phyloP scores from a whole-genome alignment of 768 basidiomycete species.

The Tubosaeta brunneosetosa region DNA sequence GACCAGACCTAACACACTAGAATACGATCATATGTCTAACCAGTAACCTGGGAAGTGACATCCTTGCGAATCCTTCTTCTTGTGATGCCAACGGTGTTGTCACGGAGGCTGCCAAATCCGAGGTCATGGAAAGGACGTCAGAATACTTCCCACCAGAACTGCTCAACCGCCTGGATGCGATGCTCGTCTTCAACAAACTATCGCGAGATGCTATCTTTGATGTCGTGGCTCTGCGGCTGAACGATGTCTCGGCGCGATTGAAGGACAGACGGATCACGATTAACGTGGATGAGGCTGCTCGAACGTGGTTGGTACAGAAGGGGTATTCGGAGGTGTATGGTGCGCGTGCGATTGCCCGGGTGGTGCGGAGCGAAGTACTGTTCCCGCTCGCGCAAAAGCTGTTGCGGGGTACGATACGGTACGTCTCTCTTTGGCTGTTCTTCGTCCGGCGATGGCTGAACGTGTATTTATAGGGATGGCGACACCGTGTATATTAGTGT shows the following conservation, averaged over 20 bases:
- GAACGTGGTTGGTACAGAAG: conserved; percentile 63
- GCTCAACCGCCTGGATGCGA: conserved; percentile 82
- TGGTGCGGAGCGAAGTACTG: conserved; percentile 76
- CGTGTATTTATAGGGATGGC: conserved; percentile 42
- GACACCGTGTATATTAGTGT: conserved; percentile 59
- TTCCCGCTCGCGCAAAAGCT: conserved; percentile 81
- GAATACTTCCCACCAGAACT: conserved; percentile 89
- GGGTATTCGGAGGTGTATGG: conserved; percentile 87
- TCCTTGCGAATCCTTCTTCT: conserved; percentile 65
- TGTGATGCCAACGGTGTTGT: conserved; percentile 62
- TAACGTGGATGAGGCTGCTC: conserved; percentile 60
- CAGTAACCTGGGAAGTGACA: conserved; percentile 80
- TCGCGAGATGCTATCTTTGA: conserved; percentile 67
- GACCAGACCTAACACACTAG: conserved; percentile 26
- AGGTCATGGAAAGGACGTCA: conserved; percentile 70
- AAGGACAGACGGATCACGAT: conserved; percentile 61
- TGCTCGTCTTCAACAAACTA: conserved; percentile 89
- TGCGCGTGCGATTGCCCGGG: conserved; percentile 82
- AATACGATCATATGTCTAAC: conserved; percentile 93
- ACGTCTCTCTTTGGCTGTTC: conserved; percentile 10
- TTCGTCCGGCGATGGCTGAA: background rate
- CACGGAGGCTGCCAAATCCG: conserved; percentile 52
- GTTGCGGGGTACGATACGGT: conserved; percentile 76
- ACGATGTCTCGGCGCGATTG: conserved; percentile 67
- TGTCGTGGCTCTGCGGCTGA: conserved; percentile 71